Conservation (phyloP, 1,284 basidiomycete species). For the Earliella scabrosa region DNA sequence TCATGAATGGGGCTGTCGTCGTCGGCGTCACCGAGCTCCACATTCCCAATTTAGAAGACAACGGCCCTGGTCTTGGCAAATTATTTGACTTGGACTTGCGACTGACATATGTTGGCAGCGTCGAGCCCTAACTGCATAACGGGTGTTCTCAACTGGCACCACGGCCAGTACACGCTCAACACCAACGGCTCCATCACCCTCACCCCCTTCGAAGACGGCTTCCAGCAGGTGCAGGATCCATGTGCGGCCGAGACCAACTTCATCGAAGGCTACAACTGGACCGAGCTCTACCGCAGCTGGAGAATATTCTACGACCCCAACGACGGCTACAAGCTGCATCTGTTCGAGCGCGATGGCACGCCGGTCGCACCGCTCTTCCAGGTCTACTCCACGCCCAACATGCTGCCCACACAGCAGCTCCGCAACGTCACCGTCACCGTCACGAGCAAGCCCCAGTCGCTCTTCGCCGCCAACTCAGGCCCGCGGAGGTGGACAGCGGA, state of each 20-base stretch:
- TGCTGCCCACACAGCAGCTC: conserved; percentile 63
- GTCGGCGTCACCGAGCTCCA: not conserved
- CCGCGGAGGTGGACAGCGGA: conserved; percentile 20
- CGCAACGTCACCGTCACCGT: conserved; percentile 45
- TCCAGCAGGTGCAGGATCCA: conserved; percentile 90
- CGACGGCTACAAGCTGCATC: conserved; percentile 63
- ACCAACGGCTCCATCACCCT: conserved; percentile 80
- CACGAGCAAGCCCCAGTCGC: conserved; percentile 10
- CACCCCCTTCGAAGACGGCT: conserved; percentile 80
- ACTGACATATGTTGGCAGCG: conserved; percentile 44
- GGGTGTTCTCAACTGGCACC: conserved; percentile 85
- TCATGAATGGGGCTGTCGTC: not conserved
- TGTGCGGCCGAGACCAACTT: conserved; percentile 87
- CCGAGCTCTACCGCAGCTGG: conserved; percentile 61
- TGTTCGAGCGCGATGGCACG: conserved; percentile 68
- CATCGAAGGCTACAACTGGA: conserved; percentile 80
- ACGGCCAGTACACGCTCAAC: conserved; percentile 74
- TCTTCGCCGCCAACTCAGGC: conserved; percentile 13
- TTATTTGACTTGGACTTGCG: not conserved
- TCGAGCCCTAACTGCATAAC: conserved; percentile 81
- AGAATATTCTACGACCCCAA: conserved; percentile 59
- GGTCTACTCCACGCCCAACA: conserved; percentile 61
- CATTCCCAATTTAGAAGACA: not conserved
- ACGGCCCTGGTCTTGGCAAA: not conserved
- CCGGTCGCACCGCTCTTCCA: conserved; percentile 65